Conservation (phyloP, 495 filamentous ascomycete species). For the Penicillium flavigenum region DNA sequence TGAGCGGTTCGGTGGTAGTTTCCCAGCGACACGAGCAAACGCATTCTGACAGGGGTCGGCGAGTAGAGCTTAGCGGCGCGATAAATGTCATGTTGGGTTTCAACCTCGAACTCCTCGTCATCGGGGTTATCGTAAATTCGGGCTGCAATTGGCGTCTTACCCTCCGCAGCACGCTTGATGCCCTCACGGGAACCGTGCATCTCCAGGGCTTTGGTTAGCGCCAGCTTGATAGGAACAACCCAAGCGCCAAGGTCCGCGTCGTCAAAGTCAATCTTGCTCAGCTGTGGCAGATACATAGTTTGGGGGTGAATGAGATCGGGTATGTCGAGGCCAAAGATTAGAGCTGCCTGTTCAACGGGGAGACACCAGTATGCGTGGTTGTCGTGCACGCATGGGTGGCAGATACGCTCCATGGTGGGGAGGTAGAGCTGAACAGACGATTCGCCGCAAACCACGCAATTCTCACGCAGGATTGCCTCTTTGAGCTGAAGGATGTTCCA, state of each 20-base stretch:
- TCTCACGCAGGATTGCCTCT: neutral
- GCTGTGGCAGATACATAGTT: neutral
- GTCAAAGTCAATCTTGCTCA: neutral
- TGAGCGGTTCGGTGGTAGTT: neutral
- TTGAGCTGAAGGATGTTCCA: neutral
- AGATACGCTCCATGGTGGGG: neutral
- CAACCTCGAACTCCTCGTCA: neutral
- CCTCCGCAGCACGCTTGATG: neutral
- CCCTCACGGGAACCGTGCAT: neutral
- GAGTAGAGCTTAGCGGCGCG: neutral
- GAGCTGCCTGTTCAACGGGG: neutral
- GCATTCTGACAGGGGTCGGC: neutral
- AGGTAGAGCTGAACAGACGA: neutral
- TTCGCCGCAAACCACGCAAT: neutral
- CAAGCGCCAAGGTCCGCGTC: neutral
- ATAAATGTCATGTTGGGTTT: neutral
- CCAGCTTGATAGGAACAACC: neutral
- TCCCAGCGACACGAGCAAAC: neutral
- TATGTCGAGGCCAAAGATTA: neutral
- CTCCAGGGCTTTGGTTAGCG: neutral
- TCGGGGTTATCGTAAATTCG: too few species aligned
- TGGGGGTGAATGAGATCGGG: neutral
- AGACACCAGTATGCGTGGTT: slow-evolving; percentile 2
- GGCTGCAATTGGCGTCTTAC: too few species aligned
- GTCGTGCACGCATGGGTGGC: slow-evolving; percentile 1